These are phyloP conservation scores for Rhinocladiella mackenziei DNA, from an alignment of 2,329 filamentous ascomycete species.

Conservation along the genomic window DNA sequence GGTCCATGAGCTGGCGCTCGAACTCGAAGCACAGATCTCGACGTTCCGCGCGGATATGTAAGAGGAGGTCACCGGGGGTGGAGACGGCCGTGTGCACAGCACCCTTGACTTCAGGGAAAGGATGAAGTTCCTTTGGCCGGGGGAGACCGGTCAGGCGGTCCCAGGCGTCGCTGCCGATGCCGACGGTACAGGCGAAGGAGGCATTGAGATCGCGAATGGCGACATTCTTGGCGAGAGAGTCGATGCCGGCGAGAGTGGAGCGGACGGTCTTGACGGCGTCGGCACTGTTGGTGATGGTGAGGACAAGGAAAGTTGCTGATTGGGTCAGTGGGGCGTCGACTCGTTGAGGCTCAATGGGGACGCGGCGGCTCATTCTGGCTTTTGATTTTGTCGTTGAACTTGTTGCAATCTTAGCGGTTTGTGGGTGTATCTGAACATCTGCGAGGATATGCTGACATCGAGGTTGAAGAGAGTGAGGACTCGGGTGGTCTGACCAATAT, in stretches of 20 bases:
- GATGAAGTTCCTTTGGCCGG: constrained; percentile 51
- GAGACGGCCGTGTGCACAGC: constrained; percentile 50
- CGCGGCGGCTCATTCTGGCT: constrained; percentile 20
- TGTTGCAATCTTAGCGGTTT: constrained; percentile 2
- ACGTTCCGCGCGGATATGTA: constrained; percentile 57
- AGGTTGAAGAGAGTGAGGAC: too few species aligned
- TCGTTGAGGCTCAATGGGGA: constrained; percentile 42
- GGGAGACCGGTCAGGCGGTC: constrained; percentile 44
- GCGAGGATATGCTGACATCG: too few species aligned
- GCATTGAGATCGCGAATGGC: constrained; percentile 48
- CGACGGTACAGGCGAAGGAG: constrained; percentile 51
- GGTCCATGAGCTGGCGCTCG: constrained; percentile 52
- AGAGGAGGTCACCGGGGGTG: constrained; percentile 55
- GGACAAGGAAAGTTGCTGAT: constrained; percentile 53
- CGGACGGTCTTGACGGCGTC: constrained; percentile 42
- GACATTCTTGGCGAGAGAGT: constrained; percentile 51
- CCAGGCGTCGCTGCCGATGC: constrained; percentile 54
- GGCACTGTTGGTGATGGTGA: constrained; percentile 38
- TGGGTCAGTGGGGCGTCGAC: constrained; percentile 52
- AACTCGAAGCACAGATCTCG: constrained; percentile 58
- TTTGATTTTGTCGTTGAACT: background rate
- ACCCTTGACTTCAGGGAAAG: constrained; percentile 43
- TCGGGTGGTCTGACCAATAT: too few species aligned
- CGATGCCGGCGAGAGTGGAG: constrained; percentile 44
- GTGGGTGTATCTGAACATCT: too few species aligned